These are phyloP conservation scores for Hippophae gyantsensis DNA, from an alignment of 306 rosid species.

Conservation along the genomic window DNA sequence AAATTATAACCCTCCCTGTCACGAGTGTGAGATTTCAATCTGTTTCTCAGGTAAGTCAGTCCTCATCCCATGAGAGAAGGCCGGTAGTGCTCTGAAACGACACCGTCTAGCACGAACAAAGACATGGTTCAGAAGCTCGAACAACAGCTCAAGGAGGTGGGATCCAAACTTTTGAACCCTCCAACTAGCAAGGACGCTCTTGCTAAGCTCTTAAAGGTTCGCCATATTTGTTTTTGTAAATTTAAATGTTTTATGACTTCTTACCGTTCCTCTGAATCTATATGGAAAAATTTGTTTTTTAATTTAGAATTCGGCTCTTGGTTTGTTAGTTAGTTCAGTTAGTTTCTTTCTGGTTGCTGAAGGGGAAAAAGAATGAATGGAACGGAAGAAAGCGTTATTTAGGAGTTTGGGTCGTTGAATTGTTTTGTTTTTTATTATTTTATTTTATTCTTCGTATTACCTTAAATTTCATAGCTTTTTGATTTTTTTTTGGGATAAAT, in stretches of 20 bases:
- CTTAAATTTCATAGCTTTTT: neutral
- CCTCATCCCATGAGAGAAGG: conserved; percentile 34
- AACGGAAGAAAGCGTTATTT: no score
- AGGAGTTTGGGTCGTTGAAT: neutral
- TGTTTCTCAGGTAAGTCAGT: conserved; percentile 1
- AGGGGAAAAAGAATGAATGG: neutral
- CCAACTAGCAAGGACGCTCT: conserved; percentile 78
- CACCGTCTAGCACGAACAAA: conserved; percentile 19
- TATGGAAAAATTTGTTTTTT: neutral
- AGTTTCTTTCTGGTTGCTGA: conserved; percentile 18
- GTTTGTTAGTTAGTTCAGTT: conserved; percentile 22
- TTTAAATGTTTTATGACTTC: conserved; percentile 2
- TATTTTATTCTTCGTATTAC: neutral
- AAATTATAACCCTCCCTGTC: neutral
- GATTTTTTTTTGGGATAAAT: neutral
- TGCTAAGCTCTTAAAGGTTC: conserved; percentile 79
- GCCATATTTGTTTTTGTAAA: conserved; percentile 12
- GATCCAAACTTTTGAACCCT: conserved; percentile 74
- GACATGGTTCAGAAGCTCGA: conserved; percentile 57
- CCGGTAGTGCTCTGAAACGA: conserved; percentile 21
- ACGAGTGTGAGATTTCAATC: neutral
- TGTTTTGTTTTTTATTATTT: neutral
- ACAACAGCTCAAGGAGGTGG: conserved; percentile 84
- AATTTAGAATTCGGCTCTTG: conserved; percentile 1
- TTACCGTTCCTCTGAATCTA: neutral